Percentiles rank a stretch among this genome's conserved stretches.
Evolutionary conservation across 1,284 basidiomycete species (phyloP).

Genomic region (Coriolopsis trogii): DNA sequence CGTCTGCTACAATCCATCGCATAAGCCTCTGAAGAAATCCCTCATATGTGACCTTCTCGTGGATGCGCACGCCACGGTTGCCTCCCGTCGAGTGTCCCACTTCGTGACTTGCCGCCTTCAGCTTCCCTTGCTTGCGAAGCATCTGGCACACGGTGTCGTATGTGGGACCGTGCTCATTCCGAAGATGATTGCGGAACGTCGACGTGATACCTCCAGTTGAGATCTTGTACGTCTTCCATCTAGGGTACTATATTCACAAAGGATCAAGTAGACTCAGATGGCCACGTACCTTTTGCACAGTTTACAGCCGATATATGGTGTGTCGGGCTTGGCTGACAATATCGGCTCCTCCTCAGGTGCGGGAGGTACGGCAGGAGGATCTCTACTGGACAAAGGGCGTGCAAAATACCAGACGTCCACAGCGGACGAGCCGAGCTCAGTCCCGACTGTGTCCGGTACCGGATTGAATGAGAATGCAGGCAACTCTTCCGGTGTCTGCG

Average conservation of each 20-base stretch:
- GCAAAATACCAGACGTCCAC: not conserved
- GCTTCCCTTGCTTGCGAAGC: not conserved
- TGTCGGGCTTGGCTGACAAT: not conserved
- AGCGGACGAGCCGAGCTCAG: too few species aligned
- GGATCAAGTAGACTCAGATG: not conserved
- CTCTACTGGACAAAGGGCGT: not conserved
- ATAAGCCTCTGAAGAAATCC: not conserved
- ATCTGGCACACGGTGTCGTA: not conserved
- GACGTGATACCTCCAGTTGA: not conserved
- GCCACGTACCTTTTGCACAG: not conserved
- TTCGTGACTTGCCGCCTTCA: not conserved
- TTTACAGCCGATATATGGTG: not conserved
- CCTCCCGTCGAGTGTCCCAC: not conserved
- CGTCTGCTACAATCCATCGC: not conserved
- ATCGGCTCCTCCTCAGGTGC: not conserved
- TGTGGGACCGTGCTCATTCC: not conserved
- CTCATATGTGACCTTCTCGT: not conserved
- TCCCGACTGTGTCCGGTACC: too few species aligned
- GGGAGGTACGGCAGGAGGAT: not conserved
- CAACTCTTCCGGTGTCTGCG: too few species aligned
- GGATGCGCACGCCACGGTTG: not conserved
- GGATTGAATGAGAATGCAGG: too few species aligned
- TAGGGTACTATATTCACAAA: not conserved
- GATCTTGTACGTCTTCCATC: not conserved
- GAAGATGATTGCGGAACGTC: not conserved